Evolutionary conservation across 805 yeast species (phyloP), one percentile per base, ranked within the genome.

Genomic region (Tetrapisispora fleetii): DNA sequence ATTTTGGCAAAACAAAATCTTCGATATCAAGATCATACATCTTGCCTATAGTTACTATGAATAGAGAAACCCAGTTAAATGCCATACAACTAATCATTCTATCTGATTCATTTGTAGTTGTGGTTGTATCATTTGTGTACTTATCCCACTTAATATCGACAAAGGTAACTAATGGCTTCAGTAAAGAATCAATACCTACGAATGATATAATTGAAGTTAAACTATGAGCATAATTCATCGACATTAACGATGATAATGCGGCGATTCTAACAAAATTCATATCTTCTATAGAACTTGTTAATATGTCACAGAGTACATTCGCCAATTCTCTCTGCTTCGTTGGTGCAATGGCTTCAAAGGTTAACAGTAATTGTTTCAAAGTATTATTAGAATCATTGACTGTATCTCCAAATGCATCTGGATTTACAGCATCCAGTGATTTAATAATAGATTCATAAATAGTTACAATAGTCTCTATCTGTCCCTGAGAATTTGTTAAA

Each of bases 81-180:
- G 85, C 80, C 1, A 86, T 70, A 36, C 84, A 93, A 60, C 83
- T 88, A 52, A 76, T 77, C 54, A 78, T 76, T 49, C 72, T 71
- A 47, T 78, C 84, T 46, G 78, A 82, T 37, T 64, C 59, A 41
- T 63, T 63, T 40, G 51, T 30, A 35, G 50, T 52, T 27, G 56
- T 52, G 17, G 40, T 49, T 28, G 50, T 56, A 7, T 45, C 30
- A 14, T 48, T 45, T 2, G 53, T 49, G 13, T 50, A 45, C 6
- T 51, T 41, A 4, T 54, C 54, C 62, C 68, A 64, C 63, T 73
- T 66, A 4, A 58, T 55, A 56, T 83, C 89, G 17, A 84, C 58
- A 50, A 75, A 77, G 14, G 67, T 72, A 47, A 81, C 62, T 48
- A 81, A 54, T 33, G 79, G 74, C 43, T 58, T 56, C 47, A 77